phyloP scores from a whole-genome alignment of 2,329 filamentous ascomycete species.

The Bimuria novae-zelandiae region DNA sequence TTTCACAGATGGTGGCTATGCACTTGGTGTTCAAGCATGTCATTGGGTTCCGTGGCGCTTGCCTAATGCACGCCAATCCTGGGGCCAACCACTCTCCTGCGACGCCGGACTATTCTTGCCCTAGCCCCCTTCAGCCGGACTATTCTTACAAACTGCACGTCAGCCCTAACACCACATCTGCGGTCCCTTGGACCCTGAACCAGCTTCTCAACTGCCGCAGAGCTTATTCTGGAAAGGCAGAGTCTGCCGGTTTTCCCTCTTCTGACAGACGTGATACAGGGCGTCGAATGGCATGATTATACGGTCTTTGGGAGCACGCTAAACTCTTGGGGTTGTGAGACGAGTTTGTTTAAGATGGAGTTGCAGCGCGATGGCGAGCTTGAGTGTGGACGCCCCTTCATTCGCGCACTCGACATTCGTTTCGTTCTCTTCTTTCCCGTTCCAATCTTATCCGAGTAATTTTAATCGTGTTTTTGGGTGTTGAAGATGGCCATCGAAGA shows the following conservation, averaged over 20 bases:
- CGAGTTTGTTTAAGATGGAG: not conserved
- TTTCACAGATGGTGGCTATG: not conserved
- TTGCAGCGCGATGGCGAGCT: too few species aligned
- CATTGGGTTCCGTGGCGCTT: not conserved
- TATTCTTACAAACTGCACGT: not conserved
- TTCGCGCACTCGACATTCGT: not conserved
- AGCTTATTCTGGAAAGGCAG: not conserved
- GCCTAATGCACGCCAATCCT: not conserved
- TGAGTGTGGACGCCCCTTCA: too few species aligned
- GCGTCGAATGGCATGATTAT: not conserved
- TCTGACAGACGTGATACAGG: not conserved
- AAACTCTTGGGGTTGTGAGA: not conserved
- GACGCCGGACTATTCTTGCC: constrained; percentile 1
- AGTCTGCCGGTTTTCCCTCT: not conserved
- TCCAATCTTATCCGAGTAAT: not conserved
- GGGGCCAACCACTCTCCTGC: not conserved
- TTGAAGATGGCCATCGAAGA: not conserved
- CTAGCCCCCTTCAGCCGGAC: not conserved
- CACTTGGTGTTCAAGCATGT: not conserved
- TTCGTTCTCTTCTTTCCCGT: not conserved
- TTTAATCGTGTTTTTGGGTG: not conserved
- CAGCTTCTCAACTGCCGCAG: not conserved
- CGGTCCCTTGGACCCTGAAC: not conserved
- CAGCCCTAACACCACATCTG: not conserved
- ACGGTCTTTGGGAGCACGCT: not conserved